Percentiles rank a stretch among this genome's conserved stretches.
Evolutionary conservation across 768 basidiomycete genomes (phyloP).

Genomic region (Auricularia heimuer): DNA sequence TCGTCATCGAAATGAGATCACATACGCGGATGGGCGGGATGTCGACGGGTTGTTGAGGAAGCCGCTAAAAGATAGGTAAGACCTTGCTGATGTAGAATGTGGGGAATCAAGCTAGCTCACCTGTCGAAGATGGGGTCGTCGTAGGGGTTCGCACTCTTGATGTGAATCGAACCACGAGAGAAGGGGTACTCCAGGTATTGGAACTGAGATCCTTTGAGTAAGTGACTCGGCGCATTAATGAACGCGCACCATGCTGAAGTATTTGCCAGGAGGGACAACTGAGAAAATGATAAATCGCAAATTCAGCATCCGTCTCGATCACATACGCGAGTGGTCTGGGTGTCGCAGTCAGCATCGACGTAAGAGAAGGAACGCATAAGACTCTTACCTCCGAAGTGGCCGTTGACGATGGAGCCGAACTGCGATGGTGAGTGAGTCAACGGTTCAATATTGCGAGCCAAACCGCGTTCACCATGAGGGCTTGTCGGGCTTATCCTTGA

Average conservation of each 20-base stretch:
- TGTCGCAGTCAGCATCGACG: constrained; percentile 32
- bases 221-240: not conserved
- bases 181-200: constrained; percentile 40
- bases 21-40: constrained; percentile 51
- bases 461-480: constrained; percentile 49
- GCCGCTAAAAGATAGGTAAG: constrained; percentile 24
- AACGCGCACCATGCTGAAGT: constrained; percentile 34
- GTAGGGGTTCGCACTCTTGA: constrained; percentile 51
- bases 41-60: constrained; percentile 73
- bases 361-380: not conserved
- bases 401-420: constrained; percentile 53
- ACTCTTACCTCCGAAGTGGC: constrained; percentile 33
- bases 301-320: constrained; percentile 13
- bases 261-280: constrained; percentile 8
- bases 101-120: too few species aligned
- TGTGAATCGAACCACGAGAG: constrained; percentile 40
- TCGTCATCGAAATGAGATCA: too few species aligned
- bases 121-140: constrained; percentile 53
- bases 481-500: constrained; percentile 75
- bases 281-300: too few species aligned
- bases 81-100: too few species aligned
- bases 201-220: constrained; percentile 31
- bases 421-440: constrained; percentile 13
- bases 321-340: constrained; percentile 59
- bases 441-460: not conserved